Conservation (phyloP, 2,329 filamentous ascomycete species). For the Xylariaceae sp. region DNA sequence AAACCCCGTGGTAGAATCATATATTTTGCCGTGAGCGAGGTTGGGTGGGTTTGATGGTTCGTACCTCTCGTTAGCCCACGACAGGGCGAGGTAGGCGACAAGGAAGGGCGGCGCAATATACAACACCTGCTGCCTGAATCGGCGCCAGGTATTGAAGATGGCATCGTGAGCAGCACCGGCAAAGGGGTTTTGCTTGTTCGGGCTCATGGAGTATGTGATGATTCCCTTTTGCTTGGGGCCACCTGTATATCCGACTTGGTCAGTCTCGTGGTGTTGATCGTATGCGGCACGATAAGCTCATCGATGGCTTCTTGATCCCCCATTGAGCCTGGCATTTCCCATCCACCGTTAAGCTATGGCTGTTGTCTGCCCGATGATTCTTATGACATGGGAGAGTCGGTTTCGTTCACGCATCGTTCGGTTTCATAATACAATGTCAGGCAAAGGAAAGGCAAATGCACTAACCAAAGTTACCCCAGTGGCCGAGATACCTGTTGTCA, state of each 20-base stretch:
- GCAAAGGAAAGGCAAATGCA: slow-evolving; percentile 26
- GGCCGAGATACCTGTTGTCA: slow-evolving; percentile 62
- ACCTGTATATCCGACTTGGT: slow-evolving; percentile 38
- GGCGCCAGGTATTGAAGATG: slow-evolving; percentile 92
- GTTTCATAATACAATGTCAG: neutral
- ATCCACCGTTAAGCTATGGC: neutral
- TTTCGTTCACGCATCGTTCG: slow-evolving; percentile 1
- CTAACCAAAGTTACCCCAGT: slow-evolving; percentile 73
- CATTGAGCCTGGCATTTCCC: neutral
- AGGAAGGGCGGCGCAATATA: slow-evolving; percentile 81
- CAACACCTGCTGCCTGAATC: slow-evolving; percentile 79
- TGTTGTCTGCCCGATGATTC: neutral
- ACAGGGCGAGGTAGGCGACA: slow-evolving; percentile 74
- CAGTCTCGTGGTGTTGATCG: slow-evolving; percentile 22
- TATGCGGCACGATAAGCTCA: neutral
- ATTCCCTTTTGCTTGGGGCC: slow-evolving; percentile 60
- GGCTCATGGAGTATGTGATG: slow-evolving; percentile 68
- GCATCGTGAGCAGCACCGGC: slow-evolving; percentile 74
- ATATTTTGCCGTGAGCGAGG: neutral
- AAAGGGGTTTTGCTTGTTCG: slow-evolving; percentile 86
- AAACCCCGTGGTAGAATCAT: neutral
- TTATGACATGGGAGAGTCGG: neutral
- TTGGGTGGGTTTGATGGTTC: neutral
- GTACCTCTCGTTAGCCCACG: slow-evolving; percentile 89
- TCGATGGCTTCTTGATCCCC: neutral